Evolutionary conservation across 2,329 filamentous ascomycete species (phyloP).

Genomic region (Knoxdaviesia proteae): DNA sequence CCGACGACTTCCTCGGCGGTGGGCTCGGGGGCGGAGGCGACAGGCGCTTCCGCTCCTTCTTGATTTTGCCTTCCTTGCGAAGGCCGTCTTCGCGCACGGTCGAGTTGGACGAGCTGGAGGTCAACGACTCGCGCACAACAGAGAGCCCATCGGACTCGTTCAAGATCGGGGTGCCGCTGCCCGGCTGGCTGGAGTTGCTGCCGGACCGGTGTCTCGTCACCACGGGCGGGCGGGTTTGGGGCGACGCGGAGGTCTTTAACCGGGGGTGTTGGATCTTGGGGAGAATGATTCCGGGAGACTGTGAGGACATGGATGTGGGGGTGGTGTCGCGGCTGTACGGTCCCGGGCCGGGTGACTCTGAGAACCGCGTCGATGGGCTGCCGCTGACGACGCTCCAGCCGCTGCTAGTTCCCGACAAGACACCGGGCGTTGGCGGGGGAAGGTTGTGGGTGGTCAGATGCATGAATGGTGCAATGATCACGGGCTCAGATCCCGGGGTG

Average conservation of each 20-base stretch:
- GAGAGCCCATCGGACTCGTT: constrained; percentile 37
- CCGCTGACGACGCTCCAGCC: constrained; percentile 39
- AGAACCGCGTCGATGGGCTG: constrained; percentile 57
- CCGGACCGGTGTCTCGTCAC: constrained; percentile 30
- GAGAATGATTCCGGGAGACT: constrained; percentile 33
- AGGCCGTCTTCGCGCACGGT: constrained; percentile 32
- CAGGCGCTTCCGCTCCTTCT: constrained; percentile 21
- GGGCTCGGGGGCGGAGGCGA: constrained; percentile 35
- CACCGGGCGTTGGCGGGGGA: constrained; percentile 41
- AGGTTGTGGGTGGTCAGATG: constrained; percentile 42
- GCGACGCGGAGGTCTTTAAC: constrained; percentile 31
- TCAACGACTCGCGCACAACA: constrained; percentile 46
- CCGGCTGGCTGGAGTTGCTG: constrained; percentile 18
- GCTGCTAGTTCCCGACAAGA: constrained; percentile 37
- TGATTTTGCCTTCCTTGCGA: constrained; percentile 18
- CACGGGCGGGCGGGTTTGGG: constrained; percentile 36
- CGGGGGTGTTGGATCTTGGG: constrained; percentile 14
- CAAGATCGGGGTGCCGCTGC: constrained; percentile 1
- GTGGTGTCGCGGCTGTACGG: constrained; percentile 60
- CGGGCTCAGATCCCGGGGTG: too few relatives aligned
- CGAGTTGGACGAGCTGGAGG: constrained; percentile 52
- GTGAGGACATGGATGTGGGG: constrained; percentile 57
- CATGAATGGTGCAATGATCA: constrained; percentile 7
- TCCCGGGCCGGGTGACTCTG: constrained; percentile 47
- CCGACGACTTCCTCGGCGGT: constrained; percentile 39